phyloP scores from a whole-genome alignment of 805 yeast genomes.

The Metahyphopichia silvanorum region DNA sequence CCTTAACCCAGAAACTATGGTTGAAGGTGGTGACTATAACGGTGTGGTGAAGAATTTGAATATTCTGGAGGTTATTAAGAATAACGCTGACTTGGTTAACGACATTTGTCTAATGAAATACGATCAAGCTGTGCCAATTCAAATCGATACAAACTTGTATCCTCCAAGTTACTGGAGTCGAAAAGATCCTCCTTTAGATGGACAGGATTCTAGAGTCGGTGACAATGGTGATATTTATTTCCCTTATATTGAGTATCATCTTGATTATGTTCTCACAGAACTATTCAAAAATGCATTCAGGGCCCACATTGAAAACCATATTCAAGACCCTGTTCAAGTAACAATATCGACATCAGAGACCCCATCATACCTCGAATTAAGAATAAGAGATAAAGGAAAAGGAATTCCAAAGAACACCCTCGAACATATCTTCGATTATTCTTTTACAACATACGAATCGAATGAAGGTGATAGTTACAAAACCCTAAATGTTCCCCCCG shows the following conservation, averaged over 20 bases:
- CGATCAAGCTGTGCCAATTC: constrained; percentile 65
- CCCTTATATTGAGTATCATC: constrained; percentile 83
- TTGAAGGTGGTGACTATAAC: constrained; percentile 53
- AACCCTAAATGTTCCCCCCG: constrained; percentile 68
- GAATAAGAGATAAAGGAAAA: constrained; percentile 84
- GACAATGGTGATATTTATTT: constrained; percentile 46
- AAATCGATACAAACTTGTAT: constrained; percentile 44
- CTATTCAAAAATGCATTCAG: constrained; percentile 82
- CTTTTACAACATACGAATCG: constrained; percentile 74
- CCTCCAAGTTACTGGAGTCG: constrained; percentile 26
- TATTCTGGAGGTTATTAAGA: constrained; percentile 59
- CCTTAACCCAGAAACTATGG: constrained; percentile 31
- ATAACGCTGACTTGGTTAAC: constrained; percentile 71
- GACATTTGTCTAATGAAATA: constrained; percentile 83
- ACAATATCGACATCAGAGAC: constrained; percentile 33
- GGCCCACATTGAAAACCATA: constrained; percentile 75
- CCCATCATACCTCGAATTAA: constrained; percentile 55
- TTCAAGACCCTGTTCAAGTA: constrained; percentile 35
- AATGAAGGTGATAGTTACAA: constrained; percentile 57
- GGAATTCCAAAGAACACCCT: constrained; percentile 74
- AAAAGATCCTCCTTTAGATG: constrained; percentile 17
- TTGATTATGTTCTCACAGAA: constrained; percentile 87
- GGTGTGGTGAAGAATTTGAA: constrained; percentile 63
- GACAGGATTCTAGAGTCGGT: constrained; percentile 26
- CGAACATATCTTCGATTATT: constrained; percentile 74